These are phyloP conservation scores for Phyllosticta capitalensis DNA, from an alignment of 2,329 filamentous ascomycete species.

Conservation along the genomic window DNA sequence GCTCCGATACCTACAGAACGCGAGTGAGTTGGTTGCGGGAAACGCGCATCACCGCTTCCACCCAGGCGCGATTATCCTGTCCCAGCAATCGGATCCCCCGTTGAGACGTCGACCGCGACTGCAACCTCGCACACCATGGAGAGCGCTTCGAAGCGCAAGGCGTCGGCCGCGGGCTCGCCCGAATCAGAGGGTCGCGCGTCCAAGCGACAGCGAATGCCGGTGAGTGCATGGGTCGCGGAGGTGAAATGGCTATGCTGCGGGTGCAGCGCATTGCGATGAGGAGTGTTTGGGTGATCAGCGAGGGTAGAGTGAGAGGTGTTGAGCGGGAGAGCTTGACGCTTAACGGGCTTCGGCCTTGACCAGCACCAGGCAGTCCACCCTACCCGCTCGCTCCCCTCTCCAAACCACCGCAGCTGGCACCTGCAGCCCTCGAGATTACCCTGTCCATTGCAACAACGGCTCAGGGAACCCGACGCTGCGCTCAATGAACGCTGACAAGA, in stretches of 20 bases:
- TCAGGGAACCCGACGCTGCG: neutral
- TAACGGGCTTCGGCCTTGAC: constrained; percentile 12
- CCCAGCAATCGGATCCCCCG: neutral
- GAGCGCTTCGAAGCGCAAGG: constrained; percentile 47
- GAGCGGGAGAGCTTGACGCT: constrained; percentile 10
- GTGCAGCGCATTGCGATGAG: constrained; percentile 7
- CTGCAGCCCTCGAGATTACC: neutral
- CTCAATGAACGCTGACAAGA: constrained; percentile 4
- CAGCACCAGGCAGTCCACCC: constrained; percentile 16
- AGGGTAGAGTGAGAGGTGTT: neutral
- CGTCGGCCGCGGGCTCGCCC: constrained; percentile 36
- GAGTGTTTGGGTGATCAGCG: constrained; percentile 9
- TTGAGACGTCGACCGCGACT: neutral
- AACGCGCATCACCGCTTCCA: constrained; percentile 9
- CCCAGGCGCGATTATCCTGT: constrained; percentile 7
- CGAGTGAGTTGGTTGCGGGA: constrained; percentile 10
- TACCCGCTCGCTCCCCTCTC: constrained; percentile 19
- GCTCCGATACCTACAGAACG: constrained; percentile 9
- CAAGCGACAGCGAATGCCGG: constrained; percentile 51
- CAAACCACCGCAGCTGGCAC: constrained; percentile 16
- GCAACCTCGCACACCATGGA: constrained; percentile 25
- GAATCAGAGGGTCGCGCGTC: constrained; percentile 44
- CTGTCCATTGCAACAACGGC: constrained; percentile 1
- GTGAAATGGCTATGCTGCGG: neutral
- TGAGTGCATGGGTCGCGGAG: constrained; percentile 34